A percentile compares a stretch with the other conserved stretches of the same genome.
Conservation (phyloP, 805 yeast species). For the Metschnikowia sp. region DNA sequence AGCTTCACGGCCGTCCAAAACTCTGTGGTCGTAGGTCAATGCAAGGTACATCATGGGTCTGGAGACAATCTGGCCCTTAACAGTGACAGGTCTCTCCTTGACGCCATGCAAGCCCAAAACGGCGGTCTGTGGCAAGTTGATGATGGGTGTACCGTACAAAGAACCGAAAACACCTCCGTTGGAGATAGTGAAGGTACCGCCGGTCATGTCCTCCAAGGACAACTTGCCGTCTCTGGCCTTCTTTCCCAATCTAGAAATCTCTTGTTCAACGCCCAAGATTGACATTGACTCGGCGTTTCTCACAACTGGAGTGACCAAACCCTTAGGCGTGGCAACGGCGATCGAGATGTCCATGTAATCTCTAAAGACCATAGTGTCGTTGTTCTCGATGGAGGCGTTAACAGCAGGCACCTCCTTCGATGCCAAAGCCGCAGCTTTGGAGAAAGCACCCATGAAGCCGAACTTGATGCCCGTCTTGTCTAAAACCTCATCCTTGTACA, state of each 20-base stretch:
- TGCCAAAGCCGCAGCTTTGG: slow-evolving; percentile 90
- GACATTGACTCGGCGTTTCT: slow-evolving; percentile 93
- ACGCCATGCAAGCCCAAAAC: slow-evolving; percentile 97
- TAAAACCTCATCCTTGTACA: slow-evolving; percentile 93
- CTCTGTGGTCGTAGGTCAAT: slow-evolving; percentile 96
- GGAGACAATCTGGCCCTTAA: slow-evolving; percentile 90
- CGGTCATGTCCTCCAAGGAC: slow-evolving; percentile 97
- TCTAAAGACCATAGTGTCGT: slow-evolving; percentile 90
- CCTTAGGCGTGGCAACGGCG: slow-evolving; percentile 99
- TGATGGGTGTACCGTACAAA: slow-evolving; percentile 95
- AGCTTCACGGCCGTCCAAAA: slow-evolving; percentile 98
- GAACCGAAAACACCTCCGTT: slow-evolving; percentile 99
- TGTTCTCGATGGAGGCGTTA: slow-evolving; percentile 89
- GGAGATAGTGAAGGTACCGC: slow-evolving; percentile 98
- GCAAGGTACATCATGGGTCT: slow-evolving; percentile 99
- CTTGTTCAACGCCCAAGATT: slow-evolving; percentile 85
- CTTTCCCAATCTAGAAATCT: slow-evolving; percentile 73
- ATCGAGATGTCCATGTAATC: slow-evolving; percentile 94
- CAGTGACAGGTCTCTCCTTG: slow-evolving; percentile 95
- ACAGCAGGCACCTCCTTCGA: slow-evolving; percentile 93
- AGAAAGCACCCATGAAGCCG: slow-evolving; percentile 98
- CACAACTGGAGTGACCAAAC: slow-evolving; percentile 95
- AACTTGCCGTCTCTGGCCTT: slow-evolving; percentile 97
- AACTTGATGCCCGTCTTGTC: slow-evolving; percentile 91
- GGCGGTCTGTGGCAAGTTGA: slow-evolving; percentile 97